Conservation (phyloP, 805 yeast genomes). For the Hermanozyma aechmeae region DNA sequence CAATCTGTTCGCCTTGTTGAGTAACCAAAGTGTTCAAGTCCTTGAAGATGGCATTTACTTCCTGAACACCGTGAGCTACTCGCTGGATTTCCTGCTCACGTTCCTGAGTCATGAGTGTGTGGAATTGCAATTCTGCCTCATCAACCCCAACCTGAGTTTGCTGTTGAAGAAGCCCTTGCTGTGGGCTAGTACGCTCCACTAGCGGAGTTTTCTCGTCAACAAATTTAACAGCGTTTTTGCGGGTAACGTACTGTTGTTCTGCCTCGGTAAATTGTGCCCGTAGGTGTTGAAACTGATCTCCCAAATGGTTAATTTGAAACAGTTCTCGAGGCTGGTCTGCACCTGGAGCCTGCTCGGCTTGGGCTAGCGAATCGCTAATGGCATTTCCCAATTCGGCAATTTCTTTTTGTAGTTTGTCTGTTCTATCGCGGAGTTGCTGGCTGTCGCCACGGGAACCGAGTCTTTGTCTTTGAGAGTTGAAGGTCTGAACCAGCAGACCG, state of each 20-base stretch:
- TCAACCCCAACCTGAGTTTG: conserved; percentile 27
- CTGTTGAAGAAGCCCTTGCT: conserved; percentile 21
- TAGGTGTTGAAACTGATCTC: too few relatives aligned
- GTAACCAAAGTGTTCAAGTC: conserved; percentile 70
- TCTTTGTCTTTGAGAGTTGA: conserved; percentile 40
- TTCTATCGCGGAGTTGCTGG: conserved; percentile 18
- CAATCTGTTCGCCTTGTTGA: conserved; percentile 81
- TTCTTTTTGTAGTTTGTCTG: conserved; percentile 26
- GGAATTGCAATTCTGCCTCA: conserved; percentile 49
- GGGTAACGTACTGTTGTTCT: too few relatives aligned
- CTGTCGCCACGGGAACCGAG: conserved; percentile 48
- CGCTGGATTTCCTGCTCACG: conserved; percentile 64
- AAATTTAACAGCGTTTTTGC: too few relatives aligned
- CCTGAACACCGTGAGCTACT: conserved; percentile 71
- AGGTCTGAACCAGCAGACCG: conserved; percentile 39
- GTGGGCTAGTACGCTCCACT: conserved; percentile 15
- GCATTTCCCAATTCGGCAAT: conserved; percentile 21
- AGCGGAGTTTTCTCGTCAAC: conserved; percentile 31
- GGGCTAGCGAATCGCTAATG: too few relatives aligned
- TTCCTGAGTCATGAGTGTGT: conserved; percentile 56
- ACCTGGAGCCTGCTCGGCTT: too few relatives aligned
- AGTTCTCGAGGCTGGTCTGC: too few relatives aligned
- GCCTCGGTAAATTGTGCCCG: too few relatives aligned
- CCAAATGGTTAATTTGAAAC: too few relatives aligned
- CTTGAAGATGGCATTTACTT: conserved; percentile 76